Base-by-base conservation (phyloP, 2,329 filamentous ascomycete species). In the Cercospora sp. region DNA sequence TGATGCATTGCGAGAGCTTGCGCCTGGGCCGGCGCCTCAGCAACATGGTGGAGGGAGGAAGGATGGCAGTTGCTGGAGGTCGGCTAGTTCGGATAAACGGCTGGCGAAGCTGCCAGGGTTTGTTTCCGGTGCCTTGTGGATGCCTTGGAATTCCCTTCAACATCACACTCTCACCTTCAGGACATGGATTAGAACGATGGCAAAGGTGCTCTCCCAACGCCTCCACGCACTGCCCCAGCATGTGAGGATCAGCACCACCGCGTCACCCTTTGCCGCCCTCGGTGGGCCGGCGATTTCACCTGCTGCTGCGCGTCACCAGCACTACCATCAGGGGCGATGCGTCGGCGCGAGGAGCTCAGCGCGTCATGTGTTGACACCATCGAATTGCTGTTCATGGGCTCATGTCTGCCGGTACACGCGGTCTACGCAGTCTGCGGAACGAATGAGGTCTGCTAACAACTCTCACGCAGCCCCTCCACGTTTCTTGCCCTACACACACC, bases 291-390 rank as follows among this genome's bases (percentile, higher is more conserved):
- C 60, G 20, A 28, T 45, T 36, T 58, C 33, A 18, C 20, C 30
- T 31, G 23, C 55, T 18, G 10, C 55, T 9, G 53, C 59, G 42
- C 48, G 31, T 61, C 45, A 58, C 45, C 23, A n/a, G 40, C 64
- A 28, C 31, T 55, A 31, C 42, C 51, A 33, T 65, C 64, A 62
- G 60, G 67, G 67, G 59, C 62, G 69, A 64, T 48, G 64, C 45
- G 31, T 66, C 53, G 36, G 20, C 60, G 31, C 55, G 26, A 60
- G 57, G 36, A 61, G 51, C 60, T 40, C 57, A 42, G 55, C 65
- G 48, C 51, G 31, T 42, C 40, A 62, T 33, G 55, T 31, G 36
- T 30, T 31, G 42, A 40, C 33, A 16, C 66, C 13, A 42, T 48
- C n/a, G 42, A 12, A 18, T 48, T 55, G 30, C 55, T 48, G 30